phyloP scores from a whole-genome alignment of 1,284 basidiomycete species.

The Hymenochaete sp. region DNA sequence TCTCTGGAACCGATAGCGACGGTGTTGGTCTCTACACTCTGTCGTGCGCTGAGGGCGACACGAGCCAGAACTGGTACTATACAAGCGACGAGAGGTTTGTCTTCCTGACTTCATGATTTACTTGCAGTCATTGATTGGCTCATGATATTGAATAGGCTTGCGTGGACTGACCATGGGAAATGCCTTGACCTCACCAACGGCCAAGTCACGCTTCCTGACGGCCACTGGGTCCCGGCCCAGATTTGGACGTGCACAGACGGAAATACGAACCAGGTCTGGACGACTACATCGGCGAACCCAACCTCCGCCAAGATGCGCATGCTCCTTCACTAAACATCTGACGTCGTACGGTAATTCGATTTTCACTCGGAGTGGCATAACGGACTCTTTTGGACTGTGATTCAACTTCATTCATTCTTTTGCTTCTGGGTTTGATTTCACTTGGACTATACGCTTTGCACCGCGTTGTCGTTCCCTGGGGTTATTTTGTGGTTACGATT shows the following conservation, averaged over 20 bases:
- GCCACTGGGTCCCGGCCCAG: slow-evolving; percentile 35
- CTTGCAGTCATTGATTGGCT: background rate
- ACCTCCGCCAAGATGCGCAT: no score
- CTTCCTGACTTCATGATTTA: background rate
- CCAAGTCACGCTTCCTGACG: slow-evolving; percentile 29
- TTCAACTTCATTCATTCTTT: no score
- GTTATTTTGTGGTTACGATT: no score
- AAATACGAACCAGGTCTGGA: slow-evolving; percentile 42
- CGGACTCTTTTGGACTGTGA: no score
- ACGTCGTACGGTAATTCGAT: no score
- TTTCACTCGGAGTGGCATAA: no score
- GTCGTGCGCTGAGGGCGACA: slow-evolving; percentile 32
- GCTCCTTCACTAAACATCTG: no score
- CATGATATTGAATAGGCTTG: slow-evolving; percentile 21
- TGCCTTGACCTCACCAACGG: slow-evolving; percentile 40
- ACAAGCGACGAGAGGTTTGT: slow-evolving; percentile 30
- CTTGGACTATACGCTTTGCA: no score
- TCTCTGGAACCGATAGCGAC: slow-evolving; percentile 30
- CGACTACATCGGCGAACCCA: slow-evolving; percentile 29
- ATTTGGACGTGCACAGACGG: slow-evolving; percentile 34
- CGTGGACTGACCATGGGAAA: slow-evolving; percentile 39
- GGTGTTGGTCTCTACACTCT: slow-evolving; percentile 41
- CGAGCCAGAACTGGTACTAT: slow-evolving; percentile 39
- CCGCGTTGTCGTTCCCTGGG: no score
- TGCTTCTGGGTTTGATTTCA: no score